Evolutionary conservation across 1,284 basidiomycete genomes (phyloP).

Genomic region (Cutaneotrichosporon arboriforme): DNA sequence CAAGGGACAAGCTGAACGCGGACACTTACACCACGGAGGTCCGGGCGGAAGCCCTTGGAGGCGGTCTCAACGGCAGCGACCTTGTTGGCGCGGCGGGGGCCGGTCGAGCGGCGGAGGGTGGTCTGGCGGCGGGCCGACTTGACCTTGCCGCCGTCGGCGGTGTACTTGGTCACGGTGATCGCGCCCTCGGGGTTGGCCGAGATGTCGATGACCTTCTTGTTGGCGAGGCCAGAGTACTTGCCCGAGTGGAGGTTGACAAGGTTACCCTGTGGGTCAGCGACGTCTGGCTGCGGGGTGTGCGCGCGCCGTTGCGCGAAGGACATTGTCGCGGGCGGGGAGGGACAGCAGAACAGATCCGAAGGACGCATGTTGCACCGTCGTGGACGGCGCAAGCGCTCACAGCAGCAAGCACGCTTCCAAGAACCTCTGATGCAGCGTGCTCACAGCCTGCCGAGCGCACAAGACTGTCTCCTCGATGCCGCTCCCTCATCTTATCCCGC

Average conservation of each 20-base stretch:
- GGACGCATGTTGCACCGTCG: too few relatives aligned
- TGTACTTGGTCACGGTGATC: slow-evolving; percentile 62
- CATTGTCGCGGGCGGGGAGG: neutral
- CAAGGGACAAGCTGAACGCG: too few relatives aligned
- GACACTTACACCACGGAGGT: slow-evolving; percentile 69
- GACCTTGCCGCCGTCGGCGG: slow-evolving; percentile 54
- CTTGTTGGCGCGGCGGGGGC: slow-evolving; percentile 67
- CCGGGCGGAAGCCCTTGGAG: slow-evolving; percentile 72
- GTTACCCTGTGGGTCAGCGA: slow-evolving; percentile 60
- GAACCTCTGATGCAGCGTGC: too few relatives aligned
- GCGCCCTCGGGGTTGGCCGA: slow-evolving; percentile 56
- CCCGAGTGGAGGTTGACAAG: slow-evolving; percentile 76
- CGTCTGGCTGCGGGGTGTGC: too few relatives aligned
- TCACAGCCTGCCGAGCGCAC: too few relatives aligned
- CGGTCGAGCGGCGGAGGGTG: slow-evolving; percentile 64
- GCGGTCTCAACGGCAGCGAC: slow-evolving; percentile 60
- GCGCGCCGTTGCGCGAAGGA: neutral
- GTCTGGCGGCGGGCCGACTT: slow-evolving; percentile 47
- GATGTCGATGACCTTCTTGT: slow-evolving; percentile 70
- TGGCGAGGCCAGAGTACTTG: slow-evolving; percentile 83
- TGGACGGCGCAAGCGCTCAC: too few relatives aligned
- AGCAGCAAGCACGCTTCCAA: too few relatives aligned
- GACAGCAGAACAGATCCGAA: too few relatives aligned
- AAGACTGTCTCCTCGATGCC: neutral
- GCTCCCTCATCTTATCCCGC: too few relatives aligned